Evolutionary conservation across 2,329 filamentous ascomycete genomes (phyloP).

Genomic region (Pseudogymnoascus sp.): DNA sequence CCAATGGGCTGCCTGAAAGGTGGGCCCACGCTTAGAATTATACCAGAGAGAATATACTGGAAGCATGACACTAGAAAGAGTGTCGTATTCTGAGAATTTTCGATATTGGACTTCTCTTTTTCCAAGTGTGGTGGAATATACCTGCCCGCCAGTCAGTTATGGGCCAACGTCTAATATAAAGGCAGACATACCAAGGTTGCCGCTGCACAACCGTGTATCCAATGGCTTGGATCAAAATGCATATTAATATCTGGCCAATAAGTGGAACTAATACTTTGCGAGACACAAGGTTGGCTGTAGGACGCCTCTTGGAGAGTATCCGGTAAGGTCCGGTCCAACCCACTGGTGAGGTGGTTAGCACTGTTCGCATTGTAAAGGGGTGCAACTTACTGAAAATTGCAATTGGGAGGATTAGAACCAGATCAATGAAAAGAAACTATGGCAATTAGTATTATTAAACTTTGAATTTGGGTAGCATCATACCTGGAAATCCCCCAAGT

Average conservation of each 20-base stretch:
- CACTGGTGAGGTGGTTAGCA: conserved; percentile 43
- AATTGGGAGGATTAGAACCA: conserved; percentile 86
- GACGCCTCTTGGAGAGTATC: conserved; percentile 70
- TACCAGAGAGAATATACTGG: conserved; percentile 85
- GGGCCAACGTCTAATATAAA: not conserved
- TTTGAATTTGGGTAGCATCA: not conserved
- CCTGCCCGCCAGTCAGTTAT: conserved; percentile 34
- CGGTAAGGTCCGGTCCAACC: conserved; percentile 87
- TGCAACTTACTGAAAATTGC: conserved; percentile 72
- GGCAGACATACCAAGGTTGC: conserved; percentile 61
- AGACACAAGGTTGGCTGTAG: conserved; percentile 85
- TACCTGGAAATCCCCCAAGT: conserved; percentile 90
- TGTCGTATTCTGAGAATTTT: conserved; percentile 88
- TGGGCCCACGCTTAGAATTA: conserved; percentile 83
- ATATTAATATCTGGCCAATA: conserved; percentile 79
- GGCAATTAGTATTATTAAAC: conserved; percentile 5
- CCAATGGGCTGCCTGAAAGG: conserved; percentile 78
- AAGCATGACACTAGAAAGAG: conserved; percentile 88
- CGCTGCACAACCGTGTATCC: conserved; percentile 66
- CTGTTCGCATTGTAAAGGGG: not conserved
- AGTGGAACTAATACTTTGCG: conserved; percentile 86
- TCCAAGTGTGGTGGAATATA: conserved; percentile 74
- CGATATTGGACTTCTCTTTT: conserved; percentile 71
- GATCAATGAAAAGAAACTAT: conserved; percentile 86
- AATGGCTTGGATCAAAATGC: conserved; percentile 66